These are phyloP conservation scores for Hyphopichia wangnamkhiaoensis DNA, from an alignment of 1,139 yeast genomes.

Conservation along the genomic window DNA sequence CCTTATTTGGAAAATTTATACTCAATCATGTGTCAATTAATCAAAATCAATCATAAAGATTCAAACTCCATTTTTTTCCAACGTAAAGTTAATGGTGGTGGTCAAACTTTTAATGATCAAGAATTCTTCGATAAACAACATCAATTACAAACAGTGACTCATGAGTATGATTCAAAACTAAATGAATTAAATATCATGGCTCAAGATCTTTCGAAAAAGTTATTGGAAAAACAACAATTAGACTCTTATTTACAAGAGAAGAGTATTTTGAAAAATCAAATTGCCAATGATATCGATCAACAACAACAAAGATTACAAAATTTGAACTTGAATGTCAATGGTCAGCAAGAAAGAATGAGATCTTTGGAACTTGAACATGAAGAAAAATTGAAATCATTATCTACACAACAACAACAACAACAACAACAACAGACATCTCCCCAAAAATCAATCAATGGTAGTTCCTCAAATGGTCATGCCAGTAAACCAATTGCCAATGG, in stretches of 20 bases:
- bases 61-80: slow-evolving; percentile 35
- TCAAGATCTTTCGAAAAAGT: slow-evolving; percentile 21
- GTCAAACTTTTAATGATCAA: slow-evolving; percentile 2
- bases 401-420: slow-evolving; percentile 17
- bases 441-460: background rate
- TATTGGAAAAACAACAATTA: slow-evolving; percentile 19
- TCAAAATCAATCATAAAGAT: slow-evolving; percentile 44
- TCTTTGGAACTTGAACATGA: slow-evolving; percentile 23
- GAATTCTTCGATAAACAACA: slow-evolving; percentile 7
- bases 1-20: slow-evolving; percentile 88
- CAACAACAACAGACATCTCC: slow-evolving; percentile 17
- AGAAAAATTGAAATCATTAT: slow-evolving; percentile 13
- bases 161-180: slow-evolving; percentile 13
- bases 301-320: slow-evolving; percentile 15
- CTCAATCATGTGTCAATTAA: slow-evolving; percentile 72
- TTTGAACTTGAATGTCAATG: slow-evolving; percentile 14
- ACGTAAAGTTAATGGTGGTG: slow-evolving; percentile 17
- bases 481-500: background rate
- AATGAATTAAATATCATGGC: slow-evolving; percentile 20
- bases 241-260: slow-evolving; percentile 24
- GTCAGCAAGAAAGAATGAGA: slow-evolving; percentile 27
- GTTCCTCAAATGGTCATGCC: too few species aligned
- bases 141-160: slow-evolving; percentile 1
- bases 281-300: slow-evolving; percentile 20
- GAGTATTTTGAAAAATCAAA: slow-evolving; percentile 19